A percentile compares a stretch with the other conserved stretches of the same genome.
Evolutionary conservation across 2,329 filamentous ascomycete genomes (phyloP).

Genomic region (Cladosporium oxysporum): DNA sequence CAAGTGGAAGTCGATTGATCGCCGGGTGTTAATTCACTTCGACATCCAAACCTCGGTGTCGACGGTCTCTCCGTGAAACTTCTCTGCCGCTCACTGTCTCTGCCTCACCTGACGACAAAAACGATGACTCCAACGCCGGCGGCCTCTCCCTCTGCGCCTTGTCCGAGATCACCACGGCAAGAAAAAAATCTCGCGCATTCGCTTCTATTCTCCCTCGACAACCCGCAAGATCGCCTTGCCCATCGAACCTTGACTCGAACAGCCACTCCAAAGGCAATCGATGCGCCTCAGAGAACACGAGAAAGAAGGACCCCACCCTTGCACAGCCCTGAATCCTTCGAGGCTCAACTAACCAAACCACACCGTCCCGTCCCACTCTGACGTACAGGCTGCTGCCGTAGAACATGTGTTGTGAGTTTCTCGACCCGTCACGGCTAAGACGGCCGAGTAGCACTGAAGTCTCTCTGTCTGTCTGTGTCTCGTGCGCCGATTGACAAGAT

Average conservation of each 20-base stretch:
- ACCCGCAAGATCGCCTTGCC: background rate
- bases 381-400: background rate
- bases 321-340: conserved; percentile 8
- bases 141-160: conserved; percentile 4
- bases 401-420: background rate
- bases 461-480: background rate
- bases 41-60: background rate
- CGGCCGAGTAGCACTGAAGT: background rate
- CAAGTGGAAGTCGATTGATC: background rate
- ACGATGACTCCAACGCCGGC: background rate
- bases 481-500: background rate
- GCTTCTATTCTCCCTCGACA: background rate
- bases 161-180: background rate
- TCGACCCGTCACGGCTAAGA: background rate
- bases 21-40: too few relatives aligned
- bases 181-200: conserved; percentile 3
- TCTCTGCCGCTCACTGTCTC: background rate
- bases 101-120: background rate
- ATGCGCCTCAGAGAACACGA: conserved; percentile 44
- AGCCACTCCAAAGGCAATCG: conserved; percentile 6
- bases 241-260: background rate
- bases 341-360: background rate
- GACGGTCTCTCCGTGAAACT: conserved; percentile 1
- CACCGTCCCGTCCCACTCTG: background rate
- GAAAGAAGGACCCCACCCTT: background rate